Base-by-base conservation (phyloP, 2,329 filamentous ascomycete genomes). In the Chaetothyriales sp. region DNA sequence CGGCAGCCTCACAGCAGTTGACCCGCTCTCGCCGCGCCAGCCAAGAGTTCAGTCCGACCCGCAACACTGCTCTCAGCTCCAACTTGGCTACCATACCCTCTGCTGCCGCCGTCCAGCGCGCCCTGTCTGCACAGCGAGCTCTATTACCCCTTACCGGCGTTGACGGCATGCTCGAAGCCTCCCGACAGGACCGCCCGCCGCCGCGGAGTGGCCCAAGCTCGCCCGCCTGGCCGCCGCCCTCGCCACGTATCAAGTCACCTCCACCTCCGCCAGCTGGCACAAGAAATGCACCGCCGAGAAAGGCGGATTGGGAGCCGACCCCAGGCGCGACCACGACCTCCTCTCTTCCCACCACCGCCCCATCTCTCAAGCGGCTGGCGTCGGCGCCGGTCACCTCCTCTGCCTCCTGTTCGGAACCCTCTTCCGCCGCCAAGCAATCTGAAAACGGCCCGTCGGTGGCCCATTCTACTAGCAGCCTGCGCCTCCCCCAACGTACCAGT, bases 171-270 rank as follows among this genome's bases (percentile, higher is more conserved):
- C 68, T 77, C 59, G 81, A 80, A 67, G 71, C 78, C 49, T 74
- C 80, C 44, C 75, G 76, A 55, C 78, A 83, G 12, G 76, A 82
- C 61, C 87, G 88, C 74, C 83, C 49, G 58, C 73, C 66, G 65
- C 18, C 64, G 64, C 50, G 67, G 68, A 46, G 69, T 71, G 49
- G 70, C 61, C 52, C 63, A 58, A 75, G 65, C 61, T 76, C 80
- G 51, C 75, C 75, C 49, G 79, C 79, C 66, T 90, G 85, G 84
- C 84, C 86, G 84, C 84, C 86, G 22, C 69, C 83, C 54, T 89
- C 85, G 46, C 85, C 86, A 45, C 77, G 85, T 55, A 65, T 92
- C 56, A 84, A 82, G 64, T 88, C 86, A 6, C 86, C 86, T 50
- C 84, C 86, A 18, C 84, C 84, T 10, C 63, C 70, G 39, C 61